phyloP scores from a whole-genome alignment of 2,329 filamentous ascomycete genomes.

The Fusarium oligoseptatum region DNA sequence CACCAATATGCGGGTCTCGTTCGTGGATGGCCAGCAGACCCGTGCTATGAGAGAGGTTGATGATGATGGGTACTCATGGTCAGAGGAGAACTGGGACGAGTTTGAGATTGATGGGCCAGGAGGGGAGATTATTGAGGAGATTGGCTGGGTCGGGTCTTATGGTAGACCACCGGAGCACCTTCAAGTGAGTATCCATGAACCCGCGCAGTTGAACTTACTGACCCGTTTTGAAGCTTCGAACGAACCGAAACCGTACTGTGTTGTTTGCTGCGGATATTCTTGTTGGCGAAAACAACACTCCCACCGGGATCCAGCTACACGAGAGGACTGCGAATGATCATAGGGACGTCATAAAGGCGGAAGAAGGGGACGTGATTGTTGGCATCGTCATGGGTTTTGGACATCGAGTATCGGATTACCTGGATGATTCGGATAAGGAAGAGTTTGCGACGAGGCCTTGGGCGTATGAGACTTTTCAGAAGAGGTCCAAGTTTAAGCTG shows the following conservation, averaged over 20 bases:
- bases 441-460: not conserved
- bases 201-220: not conserved
- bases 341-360: not conserved
- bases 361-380: not conserved
- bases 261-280: not conserved
- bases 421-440: not conserved
- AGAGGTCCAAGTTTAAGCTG: not conserved
- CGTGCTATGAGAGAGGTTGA: not conserved
- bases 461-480: not conserved
- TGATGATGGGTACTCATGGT: not conserved
- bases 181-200: not conserved
- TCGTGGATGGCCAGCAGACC: not conserved
- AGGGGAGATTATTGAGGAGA: not conserved
- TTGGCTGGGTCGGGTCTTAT: not conserved
- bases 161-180: not conserved
- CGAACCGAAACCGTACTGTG: not conserved
- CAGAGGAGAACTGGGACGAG: not conserved
- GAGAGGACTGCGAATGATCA: not conserved
- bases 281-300: not conserved
- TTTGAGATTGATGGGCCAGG: not conserved
- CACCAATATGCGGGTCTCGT: not conserved
- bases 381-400: not conserved
- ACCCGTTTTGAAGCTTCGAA: not conserved
- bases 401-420: not conserved
- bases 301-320: not conserved